A percentile compares a stretch with the other conserved stretches of the same genome.
phyloP scores from a whole-genome alignment of 768 basidiomycete genomes.

The Lepiota venenata region DNA sequence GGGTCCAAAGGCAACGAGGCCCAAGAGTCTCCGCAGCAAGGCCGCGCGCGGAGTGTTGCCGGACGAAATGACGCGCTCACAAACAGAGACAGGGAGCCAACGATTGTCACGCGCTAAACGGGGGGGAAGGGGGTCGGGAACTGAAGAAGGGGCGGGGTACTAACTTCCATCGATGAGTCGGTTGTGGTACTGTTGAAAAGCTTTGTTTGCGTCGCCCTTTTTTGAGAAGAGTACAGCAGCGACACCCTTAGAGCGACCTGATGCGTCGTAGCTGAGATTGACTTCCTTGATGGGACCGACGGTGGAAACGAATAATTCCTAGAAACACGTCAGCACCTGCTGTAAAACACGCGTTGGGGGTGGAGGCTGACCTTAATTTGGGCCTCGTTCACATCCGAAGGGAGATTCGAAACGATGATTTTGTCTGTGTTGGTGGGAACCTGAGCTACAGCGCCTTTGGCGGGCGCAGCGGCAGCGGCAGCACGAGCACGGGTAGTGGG shows the following conservation, averaged over 20 bases:
- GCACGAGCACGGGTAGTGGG: conserved; percentile 44
- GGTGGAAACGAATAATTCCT: conserved; percentile 93
- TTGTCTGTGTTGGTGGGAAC: conserved; percentile 56
- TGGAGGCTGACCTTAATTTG: conserved; percentile 78
- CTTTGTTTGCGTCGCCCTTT: conserved; percentile 89
- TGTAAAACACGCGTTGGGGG: neutral
- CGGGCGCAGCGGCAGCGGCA: conserved; percentile 38
- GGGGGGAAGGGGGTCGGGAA: conserved; percentile 30
- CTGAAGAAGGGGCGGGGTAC: conserved; percentile 65
- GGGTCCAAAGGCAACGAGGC: neutral
- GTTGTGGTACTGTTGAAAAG: conserved; percentile 93
- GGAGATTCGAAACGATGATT: conserved; percentile 95
- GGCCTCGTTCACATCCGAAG: conserved; percentile 86
- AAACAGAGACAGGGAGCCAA: conserved; percentile 44
- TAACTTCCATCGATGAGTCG: conserved; percentile 99
- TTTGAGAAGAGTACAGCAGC: conserved; percentile 84
- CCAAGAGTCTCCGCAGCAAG: neutral
- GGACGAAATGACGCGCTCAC: neutral
- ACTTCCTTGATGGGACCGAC: conserved; percentile 86
- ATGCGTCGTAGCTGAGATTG: conserved; percentile 78
- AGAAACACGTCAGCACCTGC: conserved; percentile 7
- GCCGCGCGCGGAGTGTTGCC: neutral
- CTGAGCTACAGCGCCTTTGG: conserved; percentile 38
- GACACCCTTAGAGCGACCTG: conserved; percentile 87
- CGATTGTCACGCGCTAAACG: conserved; percentile 30